Percentiles rank a stretch among this genome's conserved stretches.
phyloP scores from a whole-genome alignment of 2,329 filamentous ascomycete genomes.

The Scleromitrula shiraiana region DNA sequence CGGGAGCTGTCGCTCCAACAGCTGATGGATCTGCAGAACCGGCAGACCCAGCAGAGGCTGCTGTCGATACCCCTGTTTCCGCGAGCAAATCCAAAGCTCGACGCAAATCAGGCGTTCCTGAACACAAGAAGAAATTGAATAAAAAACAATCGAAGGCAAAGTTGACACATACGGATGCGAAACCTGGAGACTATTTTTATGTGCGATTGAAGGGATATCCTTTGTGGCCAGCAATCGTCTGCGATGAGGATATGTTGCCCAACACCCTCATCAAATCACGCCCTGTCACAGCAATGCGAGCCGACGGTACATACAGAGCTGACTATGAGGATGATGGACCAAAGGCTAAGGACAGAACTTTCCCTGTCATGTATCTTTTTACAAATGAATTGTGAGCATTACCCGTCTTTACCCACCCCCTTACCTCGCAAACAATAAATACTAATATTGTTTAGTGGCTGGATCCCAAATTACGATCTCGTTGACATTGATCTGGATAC shows the following conservation, averaged over 20 bases:
- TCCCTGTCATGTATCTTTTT: conserved; percentile 87
- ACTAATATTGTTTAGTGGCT: conserved; percentile 53
- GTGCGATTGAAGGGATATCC: conserved; percentile 92
- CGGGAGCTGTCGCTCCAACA: conserved; percentile 23
- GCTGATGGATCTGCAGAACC: conserved; percentile 24
- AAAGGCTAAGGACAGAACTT: conserved; percentile 75
- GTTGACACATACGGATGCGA: conserved; percentile 65
- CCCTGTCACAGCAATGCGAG: conserved; percentile 73
- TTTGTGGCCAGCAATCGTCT: conserved; percentile 89
- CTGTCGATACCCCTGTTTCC: conserved; percentile 34
- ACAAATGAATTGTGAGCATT: conserved; percentile 93
- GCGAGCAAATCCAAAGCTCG: conserved; percentile 43
- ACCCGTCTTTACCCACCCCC: not conserved
- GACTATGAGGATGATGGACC: conserved; percentile 85
- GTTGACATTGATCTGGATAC: conserved; percentile 67
- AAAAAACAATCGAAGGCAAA: conserved; percentile 75
- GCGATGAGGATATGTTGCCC: conserved; percentile 90
- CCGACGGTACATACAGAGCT: conserved; percentile 80
- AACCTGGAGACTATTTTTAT: conserved; percentile 87
- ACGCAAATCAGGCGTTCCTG: conserved; percentile 68
- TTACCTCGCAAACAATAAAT: not conserved
- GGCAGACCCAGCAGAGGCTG: conserved; percentile 28
- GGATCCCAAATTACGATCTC: conserved; percentile 81
- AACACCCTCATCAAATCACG: conserved; percentile 65
- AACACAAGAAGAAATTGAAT: conserved; percentile 71